Evolutionary conservation across 2,329 filamentous ascomycete species (phyloP).

Genomic region (Claviceps sp.): DNA sequence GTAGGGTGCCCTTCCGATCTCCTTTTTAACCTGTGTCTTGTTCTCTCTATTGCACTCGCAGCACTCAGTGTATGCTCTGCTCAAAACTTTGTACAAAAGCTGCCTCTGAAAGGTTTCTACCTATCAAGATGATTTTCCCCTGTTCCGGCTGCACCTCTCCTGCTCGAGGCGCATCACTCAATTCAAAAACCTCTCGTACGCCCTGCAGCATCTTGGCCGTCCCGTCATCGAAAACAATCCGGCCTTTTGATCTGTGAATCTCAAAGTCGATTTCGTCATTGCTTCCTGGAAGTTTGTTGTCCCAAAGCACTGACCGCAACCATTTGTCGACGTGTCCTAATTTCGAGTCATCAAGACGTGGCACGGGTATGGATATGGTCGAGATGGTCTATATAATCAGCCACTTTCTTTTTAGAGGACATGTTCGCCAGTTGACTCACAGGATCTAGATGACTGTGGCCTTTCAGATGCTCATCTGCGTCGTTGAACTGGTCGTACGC

Average conservation of each 20-base stretch:
- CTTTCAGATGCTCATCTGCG: slow-evolving; percentile 58
- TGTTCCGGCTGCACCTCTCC: slow-evolving; percentile 14
- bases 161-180: slow-evolving; percentile 47
- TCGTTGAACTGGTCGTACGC: slow-evolving; percentile 76
- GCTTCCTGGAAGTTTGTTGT: slow-evolving; percentile 43
- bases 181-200: slow-evolving; percentile 86
- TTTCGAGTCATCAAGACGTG: slow-evolving; percentile 41
- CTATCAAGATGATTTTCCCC: slow-evolving; percentile 53
- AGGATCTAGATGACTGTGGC: slow-evolving; percentile 83
- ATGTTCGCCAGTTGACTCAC: slow-evolving; percentile 31
- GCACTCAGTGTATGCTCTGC: slow-evolving; percentile 12
- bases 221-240: slow-evolving; percentile 52
- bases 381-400: slow-evolving; percentile 54
- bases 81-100: slow-evolving; percentile 36
- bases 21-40: not conserved
- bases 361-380: slow-evolving; percentile 60
- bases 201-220: slow-evolving; percentile 71
- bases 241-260: slow-evolving; percentile 78
- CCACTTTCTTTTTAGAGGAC: not conserved
- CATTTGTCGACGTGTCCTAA: slow-evolving; percentile 60
- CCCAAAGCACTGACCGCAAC: slow-evolving; percentile 78
- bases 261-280: slow-evolving; percentile 43
- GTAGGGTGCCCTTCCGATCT: not conserved
- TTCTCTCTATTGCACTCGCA: not conserved
- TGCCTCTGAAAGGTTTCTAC: slow-evolving; percentile 37